Base-by-base conservation (phyloP, 1,139 yeast species). In the Candida sojae region DNA sequence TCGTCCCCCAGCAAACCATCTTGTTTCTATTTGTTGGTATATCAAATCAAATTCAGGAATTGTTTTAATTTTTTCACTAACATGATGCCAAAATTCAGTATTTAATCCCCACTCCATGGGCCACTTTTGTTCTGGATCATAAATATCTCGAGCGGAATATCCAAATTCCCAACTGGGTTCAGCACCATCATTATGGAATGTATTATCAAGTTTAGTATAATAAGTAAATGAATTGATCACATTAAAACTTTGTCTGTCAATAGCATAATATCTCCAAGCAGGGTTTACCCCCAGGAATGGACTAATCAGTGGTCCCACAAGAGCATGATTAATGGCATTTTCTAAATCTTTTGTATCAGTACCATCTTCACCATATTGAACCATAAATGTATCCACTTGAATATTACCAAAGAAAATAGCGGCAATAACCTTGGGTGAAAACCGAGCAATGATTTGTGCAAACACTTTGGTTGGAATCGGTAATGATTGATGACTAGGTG, bases 351-450 rank as follows among this genome's bases (percentile, higher is more conserved):
- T 59, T 7, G 46, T 23, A 42, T 55, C 51, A 3, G 57, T 53
- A 2, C 61, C 60, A 39, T 60, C 61, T 6, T 57, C 56, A 6
- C 55, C 62, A 48, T 63, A 66, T 41, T 63, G 58, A 10, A 68
- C 51, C 43, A 61, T 55, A 53, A 66, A 63, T 50, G 61, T 60
- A 53, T 67, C 73, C 33, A 55, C 52, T 46, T 61, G 63, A 9
- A 59, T 55, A 49, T 61, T 56, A 10, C 73, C 73, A 49, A 62
- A 67, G 53, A 68, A 67, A 8, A 67, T 57, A 12, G 63, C 68
- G 9, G 71, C 71, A 45, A 68, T 66, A 2, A 67, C 68, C 52
- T 60, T 59, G 0, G 73, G 73, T 6, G 71, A 66, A 45, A 67
- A 68, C 33, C 73, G 49, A 48, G 61, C 65, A 38, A 68, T 60